Percentiles rank a stretch among this genome's conserved stretches.
Evolutionary conservation across 805 yeast species (phyloP).

Genomic region (Candida odintsovae): DNA sequence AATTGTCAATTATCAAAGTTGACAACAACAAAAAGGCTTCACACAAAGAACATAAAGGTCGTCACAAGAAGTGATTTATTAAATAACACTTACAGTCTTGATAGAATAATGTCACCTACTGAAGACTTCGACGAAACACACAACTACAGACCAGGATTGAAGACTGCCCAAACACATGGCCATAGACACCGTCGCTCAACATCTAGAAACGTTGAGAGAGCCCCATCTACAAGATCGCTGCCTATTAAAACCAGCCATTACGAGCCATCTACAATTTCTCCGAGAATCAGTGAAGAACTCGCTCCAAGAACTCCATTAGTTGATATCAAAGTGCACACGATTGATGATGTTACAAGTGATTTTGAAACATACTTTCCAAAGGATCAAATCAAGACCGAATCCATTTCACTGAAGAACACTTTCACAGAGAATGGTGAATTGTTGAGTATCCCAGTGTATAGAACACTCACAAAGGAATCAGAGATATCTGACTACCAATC

Average conservation of each 20-base stretch:
- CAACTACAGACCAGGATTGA: neutral
- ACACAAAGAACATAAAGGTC: slow-evolving; percentile 19
- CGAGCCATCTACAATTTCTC: neutral
- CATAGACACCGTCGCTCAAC: neutral
- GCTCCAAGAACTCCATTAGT: neutral
- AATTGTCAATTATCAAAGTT: neutral
- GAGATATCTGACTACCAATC: slow-evolving; percentile 1
- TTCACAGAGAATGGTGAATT: slow-evolving; percentile 7
- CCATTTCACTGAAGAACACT: neutral
- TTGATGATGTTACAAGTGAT: neutral
- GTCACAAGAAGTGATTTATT: slow-evolving; percentile 23
- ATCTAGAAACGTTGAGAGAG: neutral
- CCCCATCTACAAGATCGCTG: neutral
- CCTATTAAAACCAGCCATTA: neutral
- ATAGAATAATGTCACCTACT: neutral
- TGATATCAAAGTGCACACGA: neutral
- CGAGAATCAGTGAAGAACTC: neutral
- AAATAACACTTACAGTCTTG: slow-evolving; percentile 13
- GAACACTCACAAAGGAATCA: slow-evolving; percentile 1
- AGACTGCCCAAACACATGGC: neutral
- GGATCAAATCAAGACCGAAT: slow-evolving; percentile 1
- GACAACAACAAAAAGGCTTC: neutral
- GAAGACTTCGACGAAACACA: neutral
- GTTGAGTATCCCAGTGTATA: slow-evolving; percentile 7
- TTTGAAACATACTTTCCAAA: slow-evolving; percentile 5